Base-by-base conservation (phyloP, 2,329 filamentous ascomycete species). In the Orbilia javanica region DNA sequence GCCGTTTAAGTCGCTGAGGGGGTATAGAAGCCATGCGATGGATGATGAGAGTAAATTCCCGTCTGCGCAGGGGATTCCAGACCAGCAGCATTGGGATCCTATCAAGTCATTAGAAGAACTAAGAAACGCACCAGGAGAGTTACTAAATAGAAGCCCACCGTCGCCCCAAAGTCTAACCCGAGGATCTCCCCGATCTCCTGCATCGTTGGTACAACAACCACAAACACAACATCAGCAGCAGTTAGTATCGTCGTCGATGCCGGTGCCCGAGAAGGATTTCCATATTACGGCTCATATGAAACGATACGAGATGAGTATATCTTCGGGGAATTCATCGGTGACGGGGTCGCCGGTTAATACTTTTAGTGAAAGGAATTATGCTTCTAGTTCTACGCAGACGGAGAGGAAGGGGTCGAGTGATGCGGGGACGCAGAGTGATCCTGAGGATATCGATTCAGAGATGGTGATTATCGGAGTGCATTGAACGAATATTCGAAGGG, bases 41-140 rank as follows among this genome's bases (percentile, higher is more conserved):
- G 79, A 79, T 36, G 79, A 79, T 31, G 79, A 80, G 53, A 69
- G 66, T n/a, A 80, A 80, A 67, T 81, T 80, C 34, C 81, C 81
- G n/a, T 80, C 79, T 10, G 81, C 81, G 20, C 65, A 69, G 46
- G 81, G 81, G 36, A 81, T 81, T 36, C 79, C 81, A 25, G 79
- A 80, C 22, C 81, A 80, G 63, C 79, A 81, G 69, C 70, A 81
- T 68, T 82, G 81, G 81, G 80, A 79, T 44, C 75, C 81, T 46
- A 78, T 79, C 55, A 63, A 52, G 20, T 70, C 66, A 27, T 60
- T 75, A 31, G 68, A 73, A 62, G 69, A 75, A 50, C 69, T 80
- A 70, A 79, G 76, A 64, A 73, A 74, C 52, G 53, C 66, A 55
- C 70, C 75, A 4, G 53, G 68, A 53, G 63, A 62, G 46, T 62